These are phyloP conservation scores for Verticillium nonalfalfae DNA, from an alignment of 2,329 filamentous ascomycete genomes.

Conservation along the genomic window DNA sequence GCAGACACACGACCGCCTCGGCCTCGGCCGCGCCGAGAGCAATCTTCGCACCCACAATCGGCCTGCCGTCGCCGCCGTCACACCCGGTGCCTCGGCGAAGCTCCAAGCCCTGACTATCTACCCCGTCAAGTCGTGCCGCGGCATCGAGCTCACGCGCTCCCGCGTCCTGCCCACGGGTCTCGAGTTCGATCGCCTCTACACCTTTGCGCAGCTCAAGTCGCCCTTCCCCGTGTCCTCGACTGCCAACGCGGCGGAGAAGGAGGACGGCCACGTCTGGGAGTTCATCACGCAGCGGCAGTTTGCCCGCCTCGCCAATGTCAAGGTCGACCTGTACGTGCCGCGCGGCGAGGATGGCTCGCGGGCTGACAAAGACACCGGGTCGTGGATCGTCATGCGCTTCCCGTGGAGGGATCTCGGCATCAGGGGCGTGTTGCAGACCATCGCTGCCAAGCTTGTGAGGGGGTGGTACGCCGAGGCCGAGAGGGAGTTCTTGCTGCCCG, in stretches of 20 bases:
- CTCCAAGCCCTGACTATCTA: slow-evolving; percentile 69
- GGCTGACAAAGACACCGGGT: slow-evolving; percentile 33
- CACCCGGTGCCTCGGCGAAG: slow-evolving; percentile 5
- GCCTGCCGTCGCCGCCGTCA: slow-evolving; percentile 6
- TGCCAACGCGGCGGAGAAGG: slow-evolving; percentile 24
- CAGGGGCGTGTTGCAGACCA: slow-evolving; percentile 35
- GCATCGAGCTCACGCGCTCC: slow-evolving; percentile 63
- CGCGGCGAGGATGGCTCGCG: slow-evolving; percentile 36
- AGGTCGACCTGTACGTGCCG: slow-evolving; percentile 62
- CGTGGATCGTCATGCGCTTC: slow-evolving; percentile 62
- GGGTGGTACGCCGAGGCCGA: slow-evolving; percentile 46
- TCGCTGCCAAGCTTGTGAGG: slow-evolving; percentile 43
- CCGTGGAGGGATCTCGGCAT: slow-evolving; percentile 49
- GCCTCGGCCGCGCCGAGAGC: slow-evolving; percentile 29
- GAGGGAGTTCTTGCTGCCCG: slow-evolving; percentile 60
- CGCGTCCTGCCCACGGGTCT: slow-evolving; percentile 64
- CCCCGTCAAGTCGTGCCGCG: slow-evolving; percentile 76
- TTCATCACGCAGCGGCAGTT: slow-evolving; percentile 66
- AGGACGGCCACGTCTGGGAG: slow-evolving; percentile 51
- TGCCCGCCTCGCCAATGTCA: slow-evolving; percentile 65
- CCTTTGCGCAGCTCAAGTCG: slow-evolving; percentile 63
- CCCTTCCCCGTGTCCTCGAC: slow-evolving; percentile 35
- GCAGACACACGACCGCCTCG: slow-evolving; percentile 47
- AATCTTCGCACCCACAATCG: slow-evolving; percentile 22
- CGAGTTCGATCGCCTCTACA: slow-evolving; percentile 76